These are phyloP conservation scores for Tolypocladium guangdongense DNA, from an alignment of 2,329 filamentous ascomycete genomes.

Conservation along the genomic window DNA sequence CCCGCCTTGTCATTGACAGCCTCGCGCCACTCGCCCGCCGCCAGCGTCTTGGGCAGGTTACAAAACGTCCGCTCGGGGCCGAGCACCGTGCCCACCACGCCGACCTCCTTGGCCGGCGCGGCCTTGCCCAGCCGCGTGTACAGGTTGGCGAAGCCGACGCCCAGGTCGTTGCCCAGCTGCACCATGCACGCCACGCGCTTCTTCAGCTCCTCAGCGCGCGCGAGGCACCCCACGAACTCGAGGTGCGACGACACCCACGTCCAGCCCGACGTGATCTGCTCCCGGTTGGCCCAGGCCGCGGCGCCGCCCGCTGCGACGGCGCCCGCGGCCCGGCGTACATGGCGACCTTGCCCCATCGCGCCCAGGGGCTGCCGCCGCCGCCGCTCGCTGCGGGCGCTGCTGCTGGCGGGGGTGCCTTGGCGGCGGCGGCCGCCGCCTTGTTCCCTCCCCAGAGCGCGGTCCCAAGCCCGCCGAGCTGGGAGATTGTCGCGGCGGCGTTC, in stretches of 20 bases:
- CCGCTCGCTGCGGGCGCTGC: background rate
- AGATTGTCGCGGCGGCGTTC: constrained; percentile 58
- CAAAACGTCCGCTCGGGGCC: constrained; percentile 79
- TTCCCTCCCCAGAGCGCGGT: constrained; percentile 53
- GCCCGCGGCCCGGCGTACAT: constrained; percentile 78
- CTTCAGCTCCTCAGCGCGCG: constrained; percentile 71
- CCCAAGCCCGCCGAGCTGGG: constrained; percentile 53
- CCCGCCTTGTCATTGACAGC: constrained; percentile 67
- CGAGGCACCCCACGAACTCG: constrained; percentile 84
- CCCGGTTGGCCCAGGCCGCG: constrained; percentile 76
- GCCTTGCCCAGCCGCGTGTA: constrained; percentile 74
- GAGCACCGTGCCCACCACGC: constrained; percentile 46
- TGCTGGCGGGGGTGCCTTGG: constrained; percentile 3
- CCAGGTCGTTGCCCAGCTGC: constrained; percentile 51
- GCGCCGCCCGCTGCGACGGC: constrained; percentile 73
- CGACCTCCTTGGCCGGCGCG: constrained; percentile 41
- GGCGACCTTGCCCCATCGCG: constrained; percentile 73
- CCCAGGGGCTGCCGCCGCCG: constrained; percentile 42
- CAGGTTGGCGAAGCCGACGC: constrained; percentile 72
- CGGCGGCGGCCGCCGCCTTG: constrained; percentile 8
- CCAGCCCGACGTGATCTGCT: constrained; percentile 66
- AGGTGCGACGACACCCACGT: constrained; percentile 83
- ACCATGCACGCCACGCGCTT: constrained; percentile 59
- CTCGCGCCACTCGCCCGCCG: constrained; percentile 50
- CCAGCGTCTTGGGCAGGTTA: constrained; percentile 54